A percentile compares a stretch with the other conserved stretches of the same genome.
Conservation (phyloP, 805 yeast species). For the Candida nonsorbophila region DNA sequence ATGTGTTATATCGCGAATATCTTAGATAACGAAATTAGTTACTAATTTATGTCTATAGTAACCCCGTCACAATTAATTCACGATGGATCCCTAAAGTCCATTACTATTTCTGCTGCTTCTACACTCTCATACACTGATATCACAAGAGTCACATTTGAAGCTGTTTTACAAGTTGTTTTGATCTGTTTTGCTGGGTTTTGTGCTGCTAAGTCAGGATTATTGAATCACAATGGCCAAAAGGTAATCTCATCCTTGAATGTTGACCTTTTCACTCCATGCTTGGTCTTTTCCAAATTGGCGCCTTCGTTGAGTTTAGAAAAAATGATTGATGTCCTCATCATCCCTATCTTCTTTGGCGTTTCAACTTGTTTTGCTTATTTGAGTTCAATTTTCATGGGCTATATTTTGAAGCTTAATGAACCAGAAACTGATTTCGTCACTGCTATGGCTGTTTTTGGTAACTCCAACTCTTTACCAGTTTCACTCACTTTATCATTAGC, state of each 20-base stretch:
- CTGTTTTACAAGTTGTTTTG: slow-evolving; percentile 84
- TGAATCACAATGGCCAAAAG: slow-evolving; percentile 72
- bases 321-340: slow-evolving; percentile 72
- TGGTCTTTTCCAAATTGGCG: slow-evolving; percentile 79
- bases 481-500: slow-evolving; percentile 79
- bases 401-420: slow-evolving; percentile 52
- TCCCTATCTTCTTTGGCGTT: slow-evolving; percentile 79
- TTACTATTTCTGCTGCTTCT: too few relatives aligned
- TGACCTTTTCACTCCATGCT: slow-evolving; percentile 90
- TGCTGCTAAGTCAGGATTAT: slow-evolving; percentile 69
- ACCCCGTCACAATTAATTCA: too few relatives aligned
- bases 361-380: slow-evolving; percentile 71
- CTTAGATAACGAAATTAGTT: too few relatives aligned
- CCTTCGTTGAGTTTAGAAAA: slow-evolving; percentile 67
- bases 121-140: slow-evolving; percentile 40
- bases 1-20: too few relatives aligned
- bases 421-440: slow-evolving; percentile 87
- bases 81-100: too few relatives aligned
- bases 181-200: slow-evolving; percentile 83
- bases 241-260: slow-evolving; percentile 75
- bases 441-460: slow-evolving; percentile 96
- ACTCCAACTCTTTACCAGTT: slow-evolving; percentile 91
- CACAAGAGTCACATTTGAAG: slow-evolving; percentile 77
- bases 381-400: slow-evolving; percentile 55
- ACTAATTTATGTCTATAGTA: too few relatives aligned